These are phyloP conservation scores for Amoeboaphelidium occidentale DNA, from an alignment of 371 early-diverging fungal species.

Conservation along the genomic window DNA sequence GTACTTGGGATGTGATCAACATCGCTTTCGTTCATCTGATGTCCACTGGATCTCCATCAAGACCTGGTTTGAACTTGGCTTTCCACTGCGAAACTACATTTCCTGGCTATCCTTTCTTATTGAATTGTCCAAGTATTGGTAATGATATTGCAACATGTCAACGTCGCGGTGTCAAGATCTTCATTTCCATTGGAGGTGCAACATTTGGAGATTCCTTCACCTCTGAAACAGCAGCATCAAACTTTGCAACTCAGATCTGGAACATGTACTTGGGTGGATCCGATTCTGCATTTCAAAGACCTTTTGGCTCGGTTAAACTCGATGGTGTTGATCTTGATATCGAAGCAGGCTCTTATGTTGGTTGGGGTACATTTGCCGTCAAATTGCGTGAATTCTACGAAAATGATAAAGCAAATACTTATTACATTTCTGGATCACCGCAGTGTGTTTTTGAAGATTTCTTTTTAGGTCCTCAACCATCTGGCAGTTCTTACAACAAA, in stretches of 20 bases:
- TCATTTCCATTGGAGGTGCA: constrained; percentile 41
- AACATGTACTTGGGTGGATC: constrained; percentile 26
- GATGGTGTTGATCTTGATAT: constrained; percentile 50
- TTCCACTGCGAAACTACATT: constrained; percentile 27
- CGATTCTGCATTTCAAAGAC: constrained; percentile 19
- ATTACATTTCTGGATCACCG: constrained; percentile 40
- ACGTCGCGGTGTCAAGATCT: constrained; percentile 24
- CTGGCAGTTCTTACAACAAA: background rate
- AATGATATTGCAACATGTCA: constrained; percentile 36
- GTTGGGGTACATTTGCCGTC: constrained; percentile 25
- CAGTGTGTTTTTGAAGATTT: constrained; percentile 45
- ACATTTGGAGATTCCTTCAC: constrained; percentile 29
- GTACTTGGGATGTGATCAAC: constrained; percentile 23
- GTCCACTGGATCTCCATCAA: constrained; percentile 14
- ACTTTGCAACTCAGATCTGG: constrained; percentile 32
- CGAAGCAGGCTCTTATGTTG: constrained; percentile 25
- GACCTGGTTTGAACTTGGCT: constrained; percentile 26
- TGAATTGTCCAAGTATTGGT: constrained; percentile 29
- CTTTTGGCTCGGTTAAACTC: constrained; percentile 27
- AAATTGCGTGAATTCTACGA: constrained; percentile 21
- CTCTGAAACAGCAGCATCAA: constrained; percentile 16
- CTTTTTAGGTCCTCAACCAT: constrained; percentile 11
- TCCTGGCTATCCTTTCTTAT: constrained; percentile 18
- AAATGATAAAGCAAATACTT: constrained; percentile 10
- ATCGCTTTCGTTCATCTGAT: constrained; percentile 36